Conservation (phyloP, 768 basidiomycete genomes). For the Collybia sordida region DNA sequence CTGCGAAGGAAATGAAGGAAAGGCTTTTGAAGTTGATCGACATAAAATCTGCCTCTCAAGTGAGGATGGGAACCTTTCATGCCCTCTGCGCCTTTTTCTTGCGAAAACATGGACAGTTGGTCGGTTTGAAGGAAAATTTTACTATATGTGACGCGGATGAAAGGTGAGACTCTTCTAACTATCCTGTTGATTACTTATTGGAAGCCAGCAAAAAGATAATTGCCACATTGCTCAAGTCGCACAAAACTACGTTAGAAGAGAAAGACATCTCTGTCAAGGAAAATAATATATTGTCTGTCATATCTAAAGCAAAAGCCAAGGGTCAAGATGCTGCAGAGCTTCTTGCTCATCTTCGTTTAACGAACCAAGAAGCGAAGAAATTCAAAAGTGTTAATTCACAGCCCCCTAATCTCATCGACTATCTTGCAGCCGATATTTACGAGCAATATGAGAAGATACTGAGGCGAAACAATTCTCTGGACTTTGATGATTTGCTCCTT, state of each 20-base stretch:
- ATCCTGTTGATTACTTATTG: conserved; percentile 4
- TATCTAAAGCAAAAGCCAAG: conserved; percentile 77
- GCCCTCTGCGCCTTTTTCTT: conserved; percentile 73
- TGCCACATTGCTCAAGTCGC: conserved; percentile 53
- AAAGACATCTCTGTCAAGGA: conserved; percentile 56
- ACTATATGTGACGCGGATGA: conserved; percentile 82
- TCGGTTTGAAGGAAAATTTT: conserved; percentile 71
- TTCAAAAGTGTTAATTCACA: not conserved
- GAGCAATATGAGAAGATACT: conserved; percentile 65
- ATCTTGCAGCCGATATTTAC: conserved; percentile 53
- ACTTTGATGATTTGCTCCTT: conserved; percentile 85
- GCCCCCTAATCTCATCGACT: conserved; percentile 27
- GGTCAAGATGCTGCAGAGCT: conserved; percentile 56
- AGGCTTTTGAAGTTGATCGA: conserved; percentile 71
- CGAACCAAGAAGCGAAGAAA: conserved; percentile 13
- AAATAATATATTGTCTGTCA: conserved; percentile 50
- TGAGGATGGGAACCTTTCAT: conserved; percentile 80
- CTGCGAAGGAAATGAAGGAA: conserved; percentile 82
- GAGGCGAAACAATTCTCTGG: conserved; percentile 64
- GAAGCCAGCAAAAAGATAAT: conserved; percentile 66
- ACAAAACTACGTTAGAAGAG: conserved; percentile 44
- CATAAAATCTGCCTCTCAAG: conserved; percentile 44
- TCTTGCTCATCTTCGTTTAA: conserved; percentile 21
- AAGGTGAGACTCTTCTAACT: conserved; percentile 40
- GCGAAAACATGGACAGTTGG: conserved; percentile 56